phyloP scores from a whole-genome alignment of 805 yeast genomes.

The Metschnikowia proteae region DNA sequence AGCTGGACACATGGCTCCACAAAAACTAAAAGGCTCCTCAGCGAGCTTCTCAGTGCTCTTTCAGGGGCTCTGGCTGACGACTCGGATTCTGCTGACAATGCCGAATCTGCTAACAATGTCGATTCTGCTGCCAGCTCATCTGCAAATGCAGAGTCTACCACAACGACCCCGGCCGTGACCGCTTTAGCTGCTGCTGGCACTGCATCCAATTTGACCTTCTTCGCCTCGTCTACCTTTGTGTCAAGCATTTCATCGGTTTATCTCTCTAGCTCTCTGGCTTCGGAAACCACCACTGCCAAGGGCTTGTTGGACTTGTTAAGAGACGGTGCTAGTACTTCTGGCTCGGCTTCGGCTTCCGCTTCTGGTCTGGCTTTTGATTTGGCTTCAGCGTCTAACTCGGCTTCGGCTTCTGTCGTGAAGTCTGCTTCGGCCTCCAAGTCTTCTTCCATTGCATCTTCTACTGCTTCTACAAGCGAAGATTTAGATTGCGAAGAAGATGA shows the following conservation, averaged over 20 bases:
- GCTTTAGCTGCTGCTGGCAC: neutral
- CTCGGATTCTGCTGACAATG: neutral
- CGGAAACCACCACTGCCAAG: conserved; percentile 27
- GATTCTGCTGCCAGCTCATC: conserved; percentile 1
- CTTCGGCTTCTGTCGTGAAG: conserved; percentile 1
- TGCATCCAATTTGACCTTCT: conserved; percentile 2
- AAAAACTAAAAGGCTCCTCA: conserved; percentile 2
- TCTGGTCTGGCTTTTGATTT: neutral
- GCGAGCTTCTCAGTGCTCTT: conserved; percentile 5
- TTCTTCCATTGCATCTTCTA: neutral
- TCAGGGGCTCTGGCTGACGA: neutral
- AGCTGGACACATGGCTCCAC: neutral
- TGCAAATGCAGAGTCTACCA: neutral
- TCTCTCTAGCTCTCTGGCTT: neutral
- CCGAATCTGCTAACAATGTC: neutral
- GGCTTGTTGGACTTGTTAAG: neutral
- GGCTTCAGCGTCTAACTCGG: conserved; percentile 29
- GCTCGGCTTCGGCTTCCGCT: conserved; percentile 30
- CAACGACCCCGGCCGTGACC: neutral
- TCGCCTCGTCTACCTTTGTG: neutral
- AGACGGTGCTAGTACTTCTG: conserved; percentile 3
- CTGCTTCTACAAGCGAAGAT: neutral
- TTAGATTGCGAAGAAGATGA: conserved; percentile 4
- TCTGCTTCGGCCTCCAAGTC: neutral
- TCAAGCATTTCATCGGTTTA: neutral